Percentiles rank a stretch among this genome's conserved stretches.
Evolutionary conservation across 176 grass and related monocot species (phyloP).

Genomic region (Tuctoria greenei): DNA sequence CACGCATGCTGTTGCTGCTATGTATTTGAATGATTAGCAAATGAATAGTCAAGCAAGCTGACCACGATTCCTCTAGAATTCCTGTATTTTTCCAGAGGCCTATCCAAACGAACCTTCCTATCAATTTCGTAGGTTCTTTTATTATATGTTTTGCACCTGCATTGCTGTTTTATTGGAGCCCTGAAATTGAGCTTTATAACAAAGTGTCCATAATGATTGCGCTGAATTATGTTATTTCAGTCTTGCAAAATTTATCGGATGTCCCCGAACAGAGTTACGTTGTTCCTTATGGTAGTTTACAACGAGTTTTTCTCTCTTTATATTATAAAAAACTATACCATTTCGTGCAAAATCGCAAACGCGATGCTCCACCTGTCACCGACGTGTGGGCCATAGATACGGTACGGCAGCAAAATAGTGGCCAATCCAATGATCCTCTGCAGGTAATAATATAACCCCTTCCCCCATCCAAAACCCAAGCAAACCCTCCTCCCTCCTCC

Average conservation of each 20-base stretch:
- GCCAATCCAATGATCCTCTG: neutral
- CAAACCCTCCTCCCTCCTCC: neutral
- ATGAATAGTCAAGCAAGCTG: too few species aligned
- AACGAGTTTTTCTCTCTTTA: too few species aligned
- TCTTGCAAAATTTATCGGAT: neutral
- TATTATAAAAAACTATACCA: too few species aligned
- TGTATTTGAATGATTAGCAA: too few species aligned
- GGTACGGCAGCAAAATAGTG: too few species aligned
- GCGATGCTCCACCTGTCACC: neutral
- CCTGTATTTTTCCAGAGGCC: too few species aligned
- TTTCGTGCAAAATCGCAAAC: neutral
- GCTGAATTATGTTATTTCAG: neutral
- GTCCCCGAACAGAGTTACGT: too few species aligned
- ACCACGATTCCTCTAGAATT: too few species aligned
- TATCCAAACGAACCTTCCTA: too few species aligned
- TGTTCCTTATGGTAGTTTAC: neutral
- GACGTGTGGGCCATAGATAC: neutral
- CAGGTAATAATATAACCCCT: neutral
- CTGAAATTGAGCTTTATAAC: neutral
- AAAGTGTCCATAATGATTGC: neutral
- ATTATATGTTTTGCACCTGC: too few species aligned
- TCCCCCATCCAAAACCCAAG: constrained; percentile 30
- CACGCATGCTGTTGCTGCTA: too few species aligned
- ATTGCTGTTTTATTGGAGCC: neutral
- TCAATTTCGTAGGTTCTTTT: too few species aligned